These are phyloP conservation scores for Aspergillus sparsus DNA, from an alignment of 495 filamentous ascomycete genomes.

Conservation along the genomic window DNA sequence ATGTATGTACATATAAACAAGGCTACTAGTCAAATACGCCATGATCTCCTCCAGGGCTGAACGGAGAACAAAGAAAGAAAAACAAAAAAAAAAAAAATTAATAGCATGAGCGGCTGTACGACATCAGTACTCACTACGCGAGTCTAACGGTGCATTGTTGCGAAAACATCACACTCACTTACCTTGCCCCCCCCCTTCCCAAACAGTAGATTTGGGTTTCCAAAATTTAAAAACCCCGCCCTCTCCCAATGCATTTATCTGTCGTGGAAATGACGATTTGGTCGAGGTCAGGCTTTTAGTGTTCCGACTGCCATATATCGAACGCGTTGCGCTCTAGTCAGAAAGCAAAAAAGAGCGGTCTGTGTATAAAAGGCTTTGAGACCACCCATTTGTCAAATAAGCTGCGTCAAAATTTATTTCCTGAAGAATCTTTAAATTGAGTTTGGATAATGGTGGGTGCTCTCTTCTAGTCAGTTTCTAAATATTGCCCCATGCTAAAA, in stretches of 20 bases:
- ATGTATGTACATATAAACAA: no score
- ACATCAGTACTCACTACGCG: slow-evolving; percentile 1
- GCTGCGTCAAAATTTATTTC: background rate
- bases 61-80: no score
- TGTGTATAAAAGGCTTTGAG: slow-evolving; percentile 6
- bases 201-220: background rate
- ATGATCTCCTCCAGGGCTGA: no score
- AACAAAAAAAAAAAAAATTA: background rate
- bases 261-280: slow-evolving; percentile 4
- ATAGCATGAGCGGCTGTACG: slow-evolving; percentile 4
- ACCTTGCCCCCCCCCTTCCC: no score
- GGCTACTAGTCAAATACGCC: no score
- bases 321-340: background rate
- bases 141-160: no score
- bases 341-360: slow-evolving; percentile 2
- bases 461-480: slow-evolving; percentile 6
- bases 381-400: slow-evolving; percentile 3
- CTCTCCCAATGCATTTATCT: slow-evolving; percentile 7
- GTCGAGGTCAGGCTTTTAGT: background rate
- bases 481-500: slow-evolving; percentile 11
- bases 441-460: slow-evolving; percentile 12
- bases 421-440: slow-evolving; percentile 3
- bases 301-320: background rate
- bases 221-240: background rate
- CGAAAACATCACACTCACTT: no score